These are phyloP conservation scores for Neurospora sp. DNA, from an alignment of 495 filamentous ascomycete genomes.

Conservation along the genomic window DNA sequence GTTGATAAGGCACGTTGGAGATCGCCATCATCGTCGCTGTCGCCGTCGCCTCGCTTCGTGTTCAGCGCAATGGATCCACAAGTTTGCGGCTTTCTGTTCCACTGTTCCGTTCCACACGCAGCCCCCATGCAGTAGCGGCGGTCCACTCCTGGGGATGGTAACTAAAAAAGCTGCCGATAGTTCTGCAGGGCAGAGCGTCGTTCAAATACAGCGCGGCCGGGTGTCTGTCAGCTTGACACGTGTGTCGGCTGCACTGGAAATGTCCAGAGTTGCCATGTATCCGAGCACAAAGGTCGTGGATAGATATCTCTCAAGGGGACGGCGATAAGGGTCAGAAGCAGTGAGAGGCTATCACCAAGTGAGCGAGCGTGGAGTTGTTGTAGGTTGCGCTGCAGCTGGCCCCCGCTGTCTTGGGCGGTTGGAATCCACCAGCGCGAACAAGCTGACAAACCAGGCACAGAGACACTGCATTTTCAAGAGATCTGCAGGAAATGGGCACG, in stretches of 20 bases:
- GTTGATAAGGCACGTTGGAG: neutral
- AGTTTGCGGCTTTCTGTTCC: neutral
- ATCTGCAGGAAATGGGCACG: neutral
- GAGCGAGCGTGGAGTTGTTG: neutral
- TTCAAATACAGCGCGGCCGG: slow-evolving; percentile 1
- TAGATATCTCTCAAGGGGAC: neutral
- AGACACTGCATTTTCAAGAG: neutral
- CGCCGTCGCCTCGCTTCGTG: neutral
- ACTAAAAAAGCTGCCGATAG: neutral
- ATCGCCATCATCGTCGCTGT: neutral
- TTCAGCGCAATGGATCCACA: neutral
- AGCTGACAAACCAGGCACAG: neutral
- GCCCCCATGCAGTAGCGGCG: neutral
- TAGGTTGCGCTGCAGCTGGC: neutral
- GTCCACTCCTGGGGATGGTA: neutral
- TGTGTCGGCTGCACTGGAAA: slow-evolving; percentile 6
- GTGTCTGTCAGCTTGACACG: slow-evolving; percentile 23
- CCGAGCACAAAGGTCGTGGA: neutral
- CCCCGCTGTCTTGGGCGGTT: neutral
- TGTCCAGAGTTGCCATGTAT: neutral
- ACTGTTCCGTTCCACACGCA: neutral
- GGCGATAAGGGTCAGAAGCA: neutral
- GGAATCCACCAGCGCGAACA: neutral
- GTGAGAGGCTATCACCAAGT: neutral
- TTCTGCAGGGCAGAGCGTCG: neutral